Conservation (phyloP, 75 land plant species). For the Isoetes taiwanensis region DNA sequence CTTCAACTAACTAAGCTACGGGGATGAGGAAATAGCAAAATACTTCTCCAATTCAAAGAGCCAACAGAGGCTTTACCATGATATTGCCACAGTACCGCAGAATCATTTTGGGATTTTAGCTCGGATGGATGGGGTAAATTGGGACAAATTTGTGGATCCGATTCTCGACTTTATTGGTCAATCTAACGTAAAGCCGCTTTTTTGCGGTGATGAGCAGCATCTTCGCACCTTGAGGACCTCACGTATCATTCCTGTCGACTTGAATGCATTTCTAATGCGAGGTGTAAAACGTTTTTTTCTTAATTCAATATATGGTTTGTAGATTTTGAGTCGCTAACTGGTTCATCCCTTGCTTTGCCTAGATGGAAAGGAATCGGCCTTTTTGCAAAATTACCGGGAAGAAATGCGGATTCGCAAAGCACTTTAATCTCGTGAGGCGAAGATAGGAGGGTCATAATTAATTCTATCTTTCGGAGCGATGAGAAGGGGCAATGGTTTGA, state of each 20-base stretch:
- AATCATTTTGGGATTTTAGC: constrained; percentile 95
- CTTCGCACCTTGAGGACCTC: constrained; percentile 60
- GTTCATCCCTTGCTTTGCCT: constrained; percentile 5
- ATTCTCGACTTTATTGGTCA: no score
- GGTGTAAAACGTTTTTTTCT: constrained; percentile 19
- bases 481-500: constrained; percentile 78
- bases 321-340: no score
- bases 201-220: constrained; percentile 52
- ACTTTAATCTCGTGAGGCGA: constrained; percentile 34
- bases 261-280: constrained; percentile 60
- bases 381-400: constrained; percentile 47
- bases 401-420: constrained; percentile 14
- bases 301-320: no score
- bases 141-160: no score
- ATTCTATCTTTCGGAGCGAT: constrained; percentile 58
- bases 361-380: constrained; percentile 77
- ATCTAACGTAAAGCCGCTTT: no score
- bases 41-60: constrained; percentile 20
- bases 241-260: constrained; percentile 67
- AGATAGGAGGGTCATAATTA: constrained; percentile 35
- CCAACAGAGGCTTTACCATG: constrained; percentile 45
- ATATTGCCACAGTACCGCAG: constrained; percentile 86
- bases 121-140: constrained; percentile 91
- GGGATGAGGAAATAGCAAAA: constrained; percentile 51
- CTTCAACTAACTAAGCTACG: background rate